A percentile compares a stretch with the other conserved stretches of the same genome.
Conservation (phyloP, 2,329 filamentous ascomycete species). For the Talaromyces marneffei region DNA sequence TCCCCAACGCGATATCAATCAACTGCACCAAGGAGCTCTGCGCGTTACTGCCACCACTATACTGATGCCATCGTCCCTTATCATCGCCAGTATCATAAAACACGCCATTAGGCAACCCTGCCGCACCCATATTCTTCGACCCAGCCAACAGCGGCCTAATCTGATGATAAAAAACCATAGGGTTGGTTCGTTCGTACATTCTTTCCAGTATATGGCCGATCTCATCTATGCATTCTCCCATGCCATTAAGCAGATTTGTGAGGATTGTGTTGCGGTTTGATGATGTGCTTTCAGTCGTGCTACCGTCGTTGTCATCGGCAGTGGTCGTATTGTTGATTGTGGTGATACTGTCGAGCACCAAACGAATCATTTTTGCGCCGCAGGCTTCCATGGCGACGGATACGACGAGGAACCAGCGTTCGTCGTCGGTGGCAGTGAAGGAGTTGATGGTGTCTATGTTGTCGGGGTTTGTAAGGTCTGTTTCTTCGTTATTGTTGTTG, state of each 20-base stretch:
- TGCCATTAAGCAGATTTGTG: slow-evolving; percentile 34
- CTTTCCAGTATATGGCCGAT: slow-evolving; percentile 40
- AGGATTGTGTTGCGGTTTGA: slow-evolving; percentile 20
- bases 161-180: slow-evolving; percentile 47
- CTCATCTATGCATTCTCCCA: slow-evolving; percentile 39
- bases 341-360: slow-evolving; percentile 44
- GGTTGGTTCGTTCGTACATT: slow-evolving; percentile 48
- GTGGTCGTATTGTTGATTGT: slow-evolving; percentile 37
- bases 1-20: slow-evolving; percentile 49
- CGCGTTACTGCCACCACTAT: slow-evolving; percentile 51
- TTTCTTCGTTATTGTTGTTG: not conserved
- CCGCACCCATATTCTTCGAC: slow-evolving; percentile 49
- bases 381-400: slow-evolving; percentile 50
- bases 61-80: slow-evolving; percentile 45
- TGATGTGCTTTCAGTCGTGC: not conserved
- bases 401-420: slow-evolving; percentile 48
- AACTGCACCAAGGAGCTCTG: slow-evolving; percentile 52
- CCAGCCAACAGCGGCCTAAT: slow-evolving; percentile 50
- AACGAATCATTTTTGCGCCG: slow-evolving; percentile 42
- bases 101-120: slow-evolving; percentile 47
- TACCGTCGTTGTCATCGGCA: slow-evolving; percentile 14
- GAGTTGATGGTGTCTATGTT: slow-evolving; percentile 31
- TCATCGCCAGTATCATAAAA: slow-evolving; percentile 49
- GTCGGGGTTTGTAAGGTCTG: slow-evolving; percentile 33
- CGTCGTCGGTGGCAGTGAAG: slow-evolving; percentile 36